Evolutionary conservation across 2,329 filamentous ascomycete genomes (phyloP).

Genomic region (Rutstroemia sp.): DNA sequence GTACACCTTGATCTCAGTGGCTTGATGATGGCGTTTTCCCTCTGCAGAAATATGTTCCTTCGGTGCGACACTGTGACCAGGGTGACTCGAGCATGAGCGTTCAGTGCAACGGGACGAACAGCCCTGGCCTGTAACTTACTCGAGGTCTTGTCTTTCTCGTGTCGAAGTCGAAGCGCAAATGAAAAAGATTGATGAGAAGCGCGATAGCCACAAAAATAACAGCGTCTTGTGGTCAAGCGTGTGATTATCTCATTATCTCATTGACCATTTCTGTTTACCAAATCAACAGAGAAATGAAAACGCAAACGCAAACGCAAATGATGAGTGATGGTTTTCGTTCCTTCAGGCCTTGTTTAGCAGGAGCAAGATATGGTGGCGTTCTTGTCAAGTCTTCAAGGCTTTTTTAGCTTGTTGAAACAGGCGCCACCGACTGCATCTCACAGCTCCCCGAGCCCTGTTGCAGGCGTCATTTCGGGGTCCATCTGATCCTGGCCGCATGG

Average conservation of each 20-base stretch:
- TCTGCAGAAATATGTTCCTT: neutral
- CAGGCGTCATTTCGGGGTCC: neutral
- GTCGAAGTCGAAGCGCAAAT: too few species aligned
- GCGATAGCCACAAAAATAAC: too few species aligned
- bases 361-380: neutral
- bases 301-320: too few species aligned
- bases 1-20: slow-evolving; percentile 3
- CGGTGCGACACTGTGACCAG: neutral
- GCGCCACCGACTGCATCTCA: neutral
- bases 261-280: too few species aligned
- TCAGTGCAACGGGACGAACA: too few species aligned
- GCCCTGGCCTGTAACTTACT: too few species aligned
- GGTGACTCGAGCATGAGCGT: neutral
- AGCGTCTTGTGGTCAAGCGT: too few species aligned
- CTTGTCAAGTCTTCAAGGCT: neutral
- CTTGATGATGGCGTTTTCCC: neutral
- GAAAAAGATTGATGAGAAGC: too few species aligned
- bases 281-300: too few species aligned
- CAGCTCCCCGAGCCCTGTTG: neutral
- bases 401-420: neutral
- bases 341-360: too few species aligned
- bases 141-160: too few species aligned
- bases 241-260: too few species aligned
- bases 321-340: neutral
- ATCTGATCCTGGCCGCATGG: neutral